Percentiles rank a stretch among this genome's conserved stretches.
Conservation (phyloP, 2,329 filamentous ascomycete genomes). For the Hymenoscyphus occultus region DNA sequence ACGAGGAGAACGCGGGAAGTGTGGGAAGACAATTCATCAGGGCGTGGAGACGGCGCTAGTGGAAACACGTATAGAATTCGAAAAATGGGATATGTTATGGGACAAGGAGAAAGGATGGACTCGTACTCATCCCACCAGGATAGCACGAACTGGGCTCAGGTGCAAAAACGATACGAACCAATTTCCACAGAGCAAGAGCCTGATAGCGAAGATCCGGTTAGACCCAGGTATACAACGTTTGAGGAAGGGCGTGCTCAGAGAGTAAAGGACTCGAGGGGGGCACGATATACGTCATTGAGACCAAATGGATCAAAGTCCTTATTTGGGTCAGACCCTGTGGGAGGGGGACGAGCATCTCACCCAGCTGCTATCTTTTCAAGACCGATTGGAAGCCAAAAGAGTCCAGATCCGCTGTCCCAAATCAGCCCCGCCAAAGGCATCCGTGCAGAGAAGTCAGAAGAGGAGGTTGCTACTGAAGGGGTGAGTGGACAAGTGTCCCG, state of each 20-base stretch:
- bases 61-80: slow-evolving; percentile 1
- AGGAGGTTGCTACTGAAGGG: background rate
- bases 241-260: slow-evolving; percentile 26
- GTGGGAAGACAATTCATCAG: background rate
- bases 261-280: slow-evolving; percentile 27
- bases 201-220: background rate
- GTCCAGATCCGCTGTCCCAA: background rate
- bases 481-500: background rate
- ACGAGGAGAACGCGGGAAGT: slow-evolving; percentile 16
- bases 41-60: background rate
- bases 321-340: background rate
- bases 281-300: slow-evolving; percentile 28
- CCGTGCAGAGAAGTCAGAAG: background rate
- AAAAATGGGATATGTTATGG: slow-evolving; percentile 14
- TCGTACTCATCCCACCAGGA: slow-evolving; percentile 16
- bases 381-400: background rate
- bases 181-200: background rate
- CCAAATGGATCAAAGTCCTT: slow-evolving; percentile 6
- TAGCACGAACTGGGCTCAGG: slow-evolving; percentile 8
- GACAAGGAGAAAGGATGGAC: background rate
- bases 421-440: background rate
- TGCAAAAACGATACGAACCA: background rate
- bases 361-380: background rate
- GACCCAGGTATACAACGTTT: slow-evolving; percentile 15
- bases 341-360: background rate